Evolutionary conservation across 805 yeast species (phyloP).

Genomic region (Metschnikowia lunata): DNA sequence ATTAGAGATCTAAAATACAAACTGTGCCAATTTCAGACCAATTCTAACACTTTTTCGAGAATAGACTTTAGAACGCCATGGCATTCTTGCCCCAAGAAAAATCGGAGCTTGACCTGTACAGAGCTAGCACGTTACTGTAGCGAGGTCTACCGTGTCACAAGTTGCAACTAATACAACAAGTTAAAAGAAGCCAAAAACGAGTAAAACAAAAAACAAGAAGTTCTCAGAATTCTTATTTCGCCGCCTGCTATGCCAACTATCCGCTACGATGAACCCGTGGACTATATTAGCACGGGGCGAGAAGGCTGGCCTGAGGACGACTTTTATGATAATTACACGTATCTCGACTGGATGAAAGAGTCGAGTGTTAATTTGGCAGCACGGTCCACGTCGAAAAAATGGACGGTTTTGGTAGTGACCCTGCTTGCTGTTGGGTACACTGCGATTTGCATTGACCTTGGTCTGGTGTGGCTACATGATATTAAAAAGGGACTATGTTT

Average conservation of each 20-base stretch:
- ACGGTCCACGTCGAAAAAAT: conserved; percentile 29
- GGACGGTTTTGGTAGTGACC: conserved; percentile 45
- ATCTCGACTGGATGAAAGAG: conserved; percentile 53
- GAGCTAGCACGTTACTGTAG: no score
- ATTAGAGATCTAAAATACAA: no score
- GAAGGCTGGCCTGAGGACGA: conserved; percentile 6
- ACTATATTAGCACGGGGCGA: conserved; percentile 3
- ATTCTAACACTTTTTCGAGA: no score
- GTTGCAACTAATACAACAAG: neutral
- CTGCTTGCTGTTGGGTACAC: conserved; percentile 46
- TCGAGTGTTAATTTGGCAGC: conserved; percentile 21
- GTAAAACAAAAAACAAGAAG: no score
- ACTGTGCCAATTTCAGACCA: no score
- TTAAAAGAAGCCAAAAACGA: no score
- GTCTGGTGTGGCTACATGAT: conserved; percentile 49
- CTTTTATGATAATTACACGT: conserved; percentile 37
- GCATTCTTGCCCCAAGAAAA: no score
- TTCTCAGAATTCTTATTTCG: no score
- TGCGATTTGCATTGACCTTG: conserved; percentile 47
- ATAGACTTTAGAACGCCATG: no score
- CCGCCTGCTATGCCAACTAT: conserved; percentile 8
- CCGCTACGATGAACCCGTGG: conserved; percentile 2
- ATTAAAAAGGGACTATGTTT: conserved; percentile 50
- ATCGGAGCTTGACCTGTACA: no score
- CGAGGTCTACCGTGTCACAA: neutral